Conservation (phyloP, 1,284 basidiomycete species). For the Athelia sp. region DNA sequence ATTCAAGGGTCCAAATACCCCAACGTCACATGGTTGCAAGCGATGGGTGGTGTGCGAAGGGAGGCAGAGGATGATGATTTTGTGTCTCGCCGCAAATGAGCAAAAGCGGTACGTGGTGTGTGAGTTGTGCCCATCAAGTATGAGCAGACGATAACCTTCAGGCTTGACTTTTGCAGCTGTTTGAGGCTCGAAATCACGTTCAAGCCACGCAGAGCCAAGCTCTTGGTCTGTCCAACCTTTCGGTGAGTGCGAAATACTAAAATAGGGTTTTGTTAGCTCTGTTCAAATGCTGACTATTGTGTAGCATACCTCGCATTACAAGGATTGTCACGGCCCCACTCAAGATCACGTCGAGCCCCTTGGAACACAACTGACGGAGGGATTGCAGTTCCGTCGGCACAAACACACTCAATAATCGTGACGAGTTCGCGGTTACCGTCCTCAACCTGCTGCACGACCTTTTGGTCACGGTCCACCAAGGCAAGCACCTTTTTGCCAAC, state of each 20-base stretch:
- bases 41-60: constrained; percentile 22
- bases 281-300: constrained; percentile 10
- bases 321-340: constrained; percentile 25
- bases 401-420: constrained; percentile 29
- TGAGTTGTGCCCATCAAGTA: constrained; percentile 37
- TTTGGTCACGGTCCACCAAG: constrained; percentile 18
- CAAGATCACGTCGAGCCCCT: constrained; percentile 16
- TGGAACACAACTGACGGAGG: constrained; percentile 26
- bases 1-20: constrained; percentile 13
- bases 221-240: constrained; percentile 39
- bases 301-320: constrained; percentile 19
- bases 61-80: constrained; percentile 17
- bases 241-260: constrained; percentile 17
- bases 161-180: constrained; percentile 16
- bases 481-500: constrained; percentile 13
- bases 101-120: constrained; percentile 27
- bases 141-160: constrained; percentile 25
- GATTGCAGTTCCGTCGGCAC: constrained; percentile 24
- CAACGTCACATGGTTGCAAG: constrained; percentile 21
- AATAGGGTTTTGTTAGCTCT: constrained; percentile 15
- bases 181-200: constrained; percentile 24
- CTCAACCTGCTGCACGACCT: constrained; percentile 19
- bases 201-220: constrained; percentile 28
- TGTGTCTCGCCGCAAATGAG: constrained; percentile 17
- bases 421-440: constrained; percentile 26